phyloP scores from a whole-genome alignment of 2,329 filamentous ascomycete species.

The Stagonosporopsis cucurbitacearum region DNA sequence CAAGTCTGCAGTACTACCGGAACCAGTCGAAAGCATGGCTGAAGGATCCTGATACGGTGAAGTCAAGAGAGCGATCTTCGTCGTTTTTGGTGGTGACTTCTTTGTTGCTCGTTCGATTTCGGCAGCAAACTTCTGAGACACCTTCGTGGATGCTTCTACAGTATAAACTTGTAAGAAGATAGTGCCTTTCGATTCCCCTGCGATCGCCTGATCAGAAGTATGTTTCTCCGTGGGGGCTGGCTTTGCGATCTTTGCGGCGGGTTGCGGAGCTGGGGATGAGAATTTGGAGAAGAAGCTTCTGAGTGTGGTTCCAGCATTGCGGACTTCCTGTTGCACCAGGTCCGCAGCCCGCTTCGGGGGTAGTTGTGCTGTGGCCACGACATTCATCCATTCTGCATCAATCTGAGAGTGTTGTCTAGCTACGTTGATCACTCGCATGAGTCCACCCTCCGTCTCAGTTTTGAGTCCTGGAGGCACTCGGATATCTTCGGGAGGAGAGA shows the following conservation, averaged over 20 bases:
- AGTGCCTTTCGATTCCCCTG: conserved; percentile 72
- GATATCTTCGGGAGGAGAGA: conserved; percentile 76
- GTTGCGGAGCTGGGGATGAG: conserved; percentile 31
- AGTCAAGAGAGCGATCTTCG: conserved; percentile 85
- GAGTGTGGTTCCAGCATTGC: conserved; percentile 44
- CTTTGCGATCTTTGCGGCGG: conserved; percentile 30
- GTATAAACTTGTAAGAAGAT: conserved; percentile 91
- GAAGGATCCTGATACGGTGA: conserved; percentile 85
- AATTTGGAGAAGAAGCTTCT: conserved; percentile 52
- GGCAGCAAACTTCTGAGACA: conserved; percentile 73
- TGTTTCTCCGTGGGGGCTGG: conserved; percentile 25
- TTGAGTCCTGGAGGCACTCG: conserved; percentile 79
- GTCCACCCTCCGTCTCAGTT: conserved; percentile 79
- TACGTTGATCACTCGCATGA: conserved; percentile 86
- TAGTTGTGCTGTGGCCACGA: conserved; percentile 81
- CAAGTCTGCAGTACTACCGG: conserved; percentile 59
- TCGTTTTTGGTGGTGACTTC: conserved; percentile 89
- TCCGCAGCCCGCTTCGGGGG: conserved; percentile 44
- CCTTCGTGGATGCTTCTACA: conserved; percentile 78
- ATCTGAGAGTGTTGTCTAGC: conserved; percentile 90
- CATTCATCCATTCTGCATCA: conserved; percentile 86
- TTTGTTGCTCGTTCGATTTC: conserved; percentile 96
- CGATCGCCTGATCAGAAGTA: conserved; percentile 66
- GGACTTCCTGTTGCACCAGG: conserved; percentile 45
- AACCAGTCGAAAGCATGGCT: conserved; percentile 64